phyloP scores from a whole-genome alignment of 1,284 basidiomycete species.

The Acaromyces ingoldii region DNA sequence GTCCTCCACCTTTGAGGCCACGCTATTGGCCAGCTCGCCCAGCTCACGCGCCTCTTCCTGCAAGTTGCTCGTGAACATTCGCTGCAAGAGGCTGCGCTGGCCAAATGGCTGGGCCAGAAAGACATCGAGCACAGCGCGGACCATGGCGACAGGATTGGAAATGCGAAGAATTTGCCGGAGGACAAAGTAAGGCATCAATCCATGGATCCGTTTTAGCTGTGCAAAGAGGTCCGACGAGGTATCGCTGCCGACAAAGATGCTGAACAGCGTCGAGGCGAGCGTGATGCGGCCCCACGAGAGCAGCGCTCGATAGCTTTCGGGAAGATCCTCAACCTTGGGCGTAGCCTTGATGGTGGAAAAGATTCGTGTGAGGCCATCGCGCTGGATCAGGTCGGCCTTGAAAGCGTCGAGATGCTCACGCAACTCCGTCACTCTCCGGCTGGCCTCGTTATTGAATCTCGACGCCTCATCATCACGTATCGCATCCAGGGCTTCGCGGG shows the following conservation, averaged over 20 bases:
- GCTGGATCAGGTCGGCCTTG: constrained; percentile 69
- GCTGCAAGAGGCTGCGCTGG: constrained; percentile 68
- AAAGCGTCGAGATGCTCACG: constrained; percentile 77
- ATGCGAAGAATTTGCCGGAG: constrained; percentile 85
- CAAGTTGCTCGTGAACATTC: constrained; percentile 89
- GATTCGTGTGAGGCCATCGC: constrained; percentile 79
- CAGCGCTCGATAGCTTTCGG: constrained; percentile 78
- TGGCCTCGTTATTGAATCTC: constrained; percentile 80
- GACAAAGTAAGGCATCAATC: constrained; percentile 96
- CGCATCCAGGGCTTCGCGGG: constrained; percentile 83
- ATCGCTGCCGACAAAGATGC: constrained; percentile 87
- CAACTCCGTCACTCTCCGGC: constrained; percentile 77
- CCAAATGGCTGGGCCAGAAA: constrained; percentile 98
- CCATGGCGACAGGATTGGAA: constrained; percentile 94
- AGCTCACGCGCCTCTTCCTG: constrained; percentile 80
- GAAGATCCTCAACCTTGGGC: constrained; percentile 71
- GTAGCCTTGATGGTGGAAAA: constrained; percentile 84
- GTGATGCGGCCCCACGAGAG: constrained; percentile 89
- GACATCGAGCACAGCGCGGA: constrained; percentile 81
- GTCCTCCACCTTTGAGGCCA: constrained; percentile 83
- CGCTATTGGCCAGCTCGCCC: constrained; percentile 76
- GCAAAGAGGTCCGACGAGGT: constrained; percentile 83
- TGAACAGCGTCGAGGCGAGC: constrained; percentile 87
- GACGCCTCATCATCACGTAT: constrained; percentile 80
- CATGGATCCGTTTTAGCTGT: constrained; percentile 85